A percentile compares a stretch with the other conserved stretches of the same genome.
Conservation (phyloP, 257 asterid species). For the Lithospermum erythrorhizon region DNA sequence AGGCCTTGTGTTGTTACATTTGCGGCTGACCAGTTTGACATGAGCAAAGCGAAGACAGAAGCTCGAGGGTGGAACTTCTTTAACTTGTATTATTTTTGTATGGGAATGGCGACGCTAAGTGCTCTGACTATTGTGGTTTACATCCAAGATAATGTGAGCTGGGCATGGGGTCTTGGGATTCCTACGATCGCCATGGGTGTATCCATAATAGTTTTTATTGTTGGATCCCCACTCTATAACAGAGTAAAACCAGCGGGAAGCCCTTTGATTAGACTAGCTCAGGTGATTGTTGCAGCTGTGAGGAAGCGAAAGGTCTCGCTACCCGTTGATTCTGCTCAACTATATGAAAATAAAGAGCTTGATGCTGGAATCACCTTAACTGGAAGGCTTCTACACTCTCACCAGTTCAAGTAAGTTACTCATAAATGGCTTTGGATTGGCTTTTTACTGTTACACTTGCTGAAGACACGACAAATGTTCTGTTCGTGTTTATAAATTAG, state of each 20-base stretch:
- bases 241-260: constrained; percentile 72
- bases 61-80: constrained; percentile 62
- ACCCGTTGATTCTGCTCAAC: constrained; percentile 24
- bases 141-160: constrained; percentile 65
- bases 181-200: constrained; percentile 69
- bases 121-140: constrained; percentile 75
- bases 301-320: constrained; percentile 31
- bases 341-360: constrained; percentile 49
- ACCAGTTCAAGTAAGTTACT: constrained; percentile 61
- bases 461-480: too few species aligned
- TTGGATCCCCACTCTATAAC: constrained; percentile 47
- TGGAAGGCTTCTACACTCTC: constrained; percentile 63
- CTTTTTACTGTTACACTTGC: too few species aligned
- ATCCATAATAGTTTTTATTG: constrained; percentile 38
- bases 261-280: constrained; percentile 54
- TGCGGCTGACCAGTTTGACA: constrained; percentile 81
- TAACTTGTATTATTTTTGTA: constrained; percentile 68
- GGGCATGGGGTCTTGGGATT: constrained; percentile 92
- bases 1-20: constrained; percentile 75
- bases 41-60: constrained; percentile 37
- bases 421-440: too few species aligned
- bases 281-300: constrained; percentile 55
- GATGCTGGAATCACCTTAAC: constrained; percentile 47
- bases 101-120: constrained; percentile 55
- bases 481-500: too few species aligned